Conservation (phyloP, 257 asterid species). For the Fraxinus anomala region DNA sequence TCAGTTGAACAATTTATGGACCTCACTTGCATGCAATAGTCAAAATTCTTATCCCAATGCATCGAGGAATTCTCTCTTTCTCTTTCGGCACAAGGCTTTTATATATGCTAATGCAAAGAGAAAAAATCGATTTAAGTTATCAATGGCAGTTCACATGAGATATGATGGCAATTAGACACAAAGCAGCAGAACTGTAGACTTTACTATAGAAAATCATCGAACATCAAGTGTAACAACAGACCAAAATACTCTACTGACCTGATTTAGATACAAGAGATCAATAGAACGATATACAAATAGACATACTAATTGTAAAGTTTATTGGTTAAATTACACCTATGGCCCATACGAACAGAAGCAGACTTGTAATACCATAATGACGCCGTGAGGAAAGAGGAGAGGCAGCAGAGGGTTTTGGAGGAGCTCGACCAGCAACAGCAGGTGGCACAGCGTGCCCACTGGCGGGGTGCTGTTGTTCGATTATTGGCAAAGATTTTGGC, state of each 20-base stretch:
- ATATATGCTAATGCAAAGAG: not conserved
- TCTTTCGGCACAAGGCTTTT: not conserved
- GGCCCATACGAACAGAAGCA: conserved; percentile 42
- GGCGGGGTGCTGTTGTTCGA: conserved; percentile 47
- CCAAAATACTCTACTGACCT: conserved; percentile 25
- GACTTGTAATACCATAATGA: conserved; percentile 29
- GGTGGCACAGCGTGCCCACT: conserved; percentile 54
- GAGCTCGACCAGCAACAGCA: conserved; percentile 67
- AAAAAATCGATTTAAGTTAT: not conserved
- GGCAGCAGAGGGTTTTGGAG: conserved; percentile 49
- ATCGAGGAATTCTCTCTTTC: not conserved
- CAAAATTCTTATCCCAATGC: conserved; percentile 12
- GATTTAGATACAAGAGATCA: conserved; percentile 24
- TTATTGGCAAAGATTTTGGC: conserved; percentile 62
- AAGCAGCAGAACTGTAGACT: not conserved
- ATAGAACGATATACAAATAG: conserved; percentile 40
- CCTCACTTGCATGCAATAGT: not conserved
- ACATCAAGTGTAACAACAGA: not conserved
- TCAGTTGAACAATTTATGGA: not conserved
- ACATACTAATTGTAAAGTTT: conserved; percentile 21
- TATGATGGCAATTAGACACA: not conserved
- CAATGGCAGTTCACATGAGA: not conserved
- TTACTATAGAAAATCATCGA: not conserved
- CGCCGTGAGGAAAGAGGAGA: conserved; percentile 25
- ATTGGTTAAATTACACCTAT: conserved; percentile 24